These are phyloP conservation scores for Ceratocystis colombiana DNA, from an alignment of 2,329 filamentous ascomycete species.

Conservation along the genomic window DNA sequence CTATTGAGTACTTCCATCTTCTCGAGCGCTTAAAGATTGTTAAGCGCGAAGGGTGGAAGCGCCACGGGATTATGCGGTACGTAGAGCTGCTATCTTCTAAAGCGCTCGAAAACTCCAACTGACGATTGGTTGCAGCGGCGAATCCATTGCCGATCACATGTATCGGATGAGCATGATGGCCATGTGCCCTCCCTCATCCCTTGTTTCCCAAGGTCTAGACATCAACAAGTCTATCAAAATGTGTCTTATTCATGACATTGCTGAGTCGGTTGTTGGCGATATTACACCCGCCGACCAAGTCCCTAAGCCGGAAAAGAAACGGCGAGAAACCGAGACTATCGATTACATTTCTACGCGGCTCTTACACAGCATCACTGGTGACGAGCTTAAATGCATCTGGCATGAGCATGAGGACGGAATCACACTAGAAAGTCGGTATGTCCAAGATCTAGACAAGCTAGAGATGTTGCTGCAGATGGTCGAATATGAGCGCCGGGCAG, in stretches of 20 bases:
- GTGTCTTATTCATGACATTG: slow-evolving; percentile 96
- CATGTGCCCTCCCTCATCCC: slow-evolving; percentile 72
- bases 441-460: slow-evolving; percentile 96
- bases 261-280: slow-evolving; percentile 90
- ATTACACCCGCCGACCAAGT: slow-evolving; percentile 92
- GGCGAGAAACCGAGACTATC: slow-evolving; percentile 81
- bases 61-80: slow-evolving; percentile 63
- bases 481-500: slow-evolving; percentile 73
- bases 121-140: slow-evolving; percentile 43
- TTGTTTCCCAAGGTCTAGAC: slow-evolving; percentile 58
- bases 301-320: slow-evolving; percentile 74
- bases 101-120: not conserved
- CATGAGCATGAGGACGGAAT: slow-evolving; percentile 86
- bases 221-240: slow-evolving; percentile 81
- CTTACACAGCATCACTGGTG: slow-evolving; percentile 56
- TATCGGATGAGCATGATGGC: slow-evolving; percentile 97
- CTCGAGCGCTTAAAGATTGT: slow-evolving; percentile 91
- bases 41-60: slow-evolving; percentile 89
- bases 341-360: slow-evolving; percentile 76
- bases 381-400: slow-evolving; percentile 71
- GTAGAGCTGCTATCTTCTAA: slow-evolving; percentile 15
- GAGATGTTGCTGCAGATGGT: slow-evolving; percentile 91
- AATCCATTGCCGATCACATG: slow-evolving; percentile 98
- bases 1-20: slow-evolving; percentile 86
- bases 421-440: slow-evolving; percentile 77